Conservation (phyloP, 208 protist genomes). For the Leptomonas seymouri region DNA sequence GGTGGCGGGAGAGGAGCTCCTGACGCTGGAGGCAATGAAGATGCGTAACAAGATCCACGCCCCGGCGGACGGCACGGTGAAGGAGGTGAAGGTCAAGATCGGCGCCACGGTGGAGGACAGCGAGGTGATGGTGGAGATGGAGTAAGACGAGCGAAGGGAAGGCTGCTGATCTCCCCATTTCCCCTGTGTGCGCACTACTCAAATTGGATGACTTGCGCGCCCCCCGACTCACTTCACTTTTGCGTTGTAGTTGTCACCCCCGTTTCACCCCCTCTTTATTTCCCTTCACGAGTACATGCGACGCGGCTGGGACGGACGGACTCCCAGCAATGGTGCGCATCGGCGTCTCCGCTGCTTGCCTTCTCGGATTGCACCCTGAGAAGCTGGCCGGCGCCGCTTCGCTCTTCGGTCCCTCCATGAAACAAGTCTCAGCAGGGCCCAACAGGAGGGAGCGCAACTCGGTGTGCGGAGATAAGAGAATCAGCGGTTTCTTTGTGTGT, state of each 20-base stretch:
- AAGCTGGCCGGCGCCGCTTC: neutral
- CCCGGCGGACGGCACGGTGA: slow-evolving; percentile 42
- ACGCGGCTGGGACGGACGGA: too few species aligned
- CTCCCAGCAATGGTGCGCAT: too few species aligned
- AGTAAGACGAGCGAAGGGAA: slow-evolving; percentile 26
- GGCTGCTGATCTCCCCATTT: neutral
- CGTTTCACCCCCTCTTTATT: neutral
- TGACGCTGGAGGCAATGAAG: slow-evolving; percentile 97
- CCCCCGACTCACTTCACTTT: neutral
- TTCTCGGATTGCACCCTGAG: slow-evolving; percentile 4
- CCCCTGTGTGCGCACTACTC: neutral
- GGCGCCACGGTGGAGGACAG: slow-evolving; percentile 33
- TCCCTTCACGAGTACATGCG: neutral
- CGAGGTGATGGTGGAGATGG: slow-evolving; percentile 40
- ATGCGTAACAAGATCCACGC: slow-evolving; percentile 90
- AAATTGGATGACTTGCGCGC: neutral
- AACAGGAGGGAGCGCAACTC: too few species aligned
- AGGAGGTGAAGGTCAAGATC: slow-evolving; percentile 36
- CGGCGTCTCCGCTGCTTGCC: too few species aligned
- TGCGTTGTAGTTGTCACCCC: neutral
- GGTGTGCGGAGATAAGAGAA: too few species aligned
- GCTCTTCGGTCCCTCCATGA: neutral
- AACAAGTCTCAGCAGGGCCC: too few species aligned
- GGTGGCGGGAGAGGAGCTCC: slow-evolving; percentile 78
- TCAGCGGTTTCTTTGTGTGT: too few species aligned